Evolutionary conservation across 2,329 filamentous ascomycete species (phyloP), one percentile per base, ranked within the genome.

Genomic region (Neonectria punicea): DNA sequence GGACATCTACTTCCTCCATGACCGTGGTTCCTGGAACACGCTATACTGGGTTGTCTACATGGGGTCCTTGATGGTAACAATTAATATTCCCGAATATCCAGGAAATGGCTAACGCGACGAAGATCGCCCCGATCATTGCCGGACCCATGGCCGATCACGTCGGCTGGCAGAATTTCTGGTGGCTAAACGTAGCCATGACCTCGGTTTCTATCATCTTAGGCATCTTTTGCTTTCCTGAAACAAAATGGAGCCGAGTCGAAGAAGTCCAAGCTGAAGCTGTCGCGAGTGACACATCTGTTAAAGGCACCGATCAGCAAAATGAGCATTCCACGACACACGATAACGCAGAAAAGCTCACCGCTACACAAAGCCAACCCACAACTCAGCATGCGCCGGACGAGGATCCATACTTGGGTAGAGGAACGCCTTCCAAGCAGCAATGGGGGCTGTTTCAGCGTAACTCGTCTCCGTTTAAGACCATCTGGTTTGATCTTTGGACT

Each of bases 121-220:
- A 57, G 54, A 41, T 57, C 11, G 54, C 54, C 3, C 55, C 55
- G 1, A 59, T 59, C 16, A 34, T 59, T 13, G 20, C 57, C 8
- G 57, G 57, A 6, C 18, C 57, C 10, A 59, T 59, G 57, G 46
- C 57, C n/a, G 57, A 59, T 14, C 57, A 50, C 47, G 28, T 20
- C 20, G 57, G 57, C 57, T 59, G 56, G 56, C 56, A 18, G 16
- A 39, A 30, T 10, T 58, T 58, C 11, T 58, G 56, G 56, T 58
- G 56, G 57, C 57, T 59, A 11, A 59, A 59, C 18, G 46, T 25
- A 7, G 57, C 47, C 13, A 59, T 59, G 47, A 59, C 57, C 7
- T 36, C 18, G 9, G 9, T 53, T n/a, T 59, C 57, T 4, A 25
- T 59, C 25, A 11, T 59, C 10, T 7, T 25, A 1, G 39, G 36